Evolutionary conservation across 2,329 filamentous ascomycete species (phyloP).

Genomic region (Ceratocystis papillata): DNA sequence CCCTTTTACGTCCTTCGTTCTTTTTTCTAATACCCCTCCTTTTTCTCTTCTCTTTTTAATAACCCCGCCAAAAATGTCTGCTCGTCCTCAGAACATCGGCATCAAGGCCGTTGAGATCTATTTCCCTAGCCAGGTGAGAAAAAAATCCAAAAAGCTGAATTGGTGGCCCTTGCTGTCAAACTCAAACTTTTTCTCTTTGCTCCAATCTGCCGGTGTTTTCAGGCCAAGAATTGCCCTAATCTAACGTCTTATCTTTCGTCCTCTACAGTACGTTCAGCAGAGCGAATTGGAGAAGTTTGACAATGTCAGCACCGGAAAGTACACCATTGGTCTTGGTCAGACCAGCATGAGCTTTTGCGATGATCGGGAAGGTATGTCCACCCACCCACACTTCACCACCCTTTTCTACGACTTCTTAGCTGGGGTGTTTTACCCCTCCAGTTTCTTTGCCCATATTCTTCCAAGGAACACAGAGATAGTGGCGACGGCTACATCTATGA

Average conservation of each 20-base stretch:
- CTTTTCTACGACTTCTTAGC: not conserved
- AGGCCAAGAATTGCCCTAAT: not conserved
- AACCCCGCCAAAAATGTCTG: slow-evolving; percentile 45
- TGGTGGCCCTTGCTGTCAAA: not conserved
- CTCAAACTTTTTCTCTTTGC: not conserved
- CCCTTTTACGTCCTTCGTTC: slow-evolving; percentile 8
- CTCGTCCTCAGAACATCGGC: slow-evolving; percentile 76
- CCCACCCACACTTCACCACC: slow-evolving; percentile 17
- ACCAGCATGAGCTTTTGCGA: slow-evolving; percentile 90
- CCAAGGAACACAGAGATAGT: not conserved
- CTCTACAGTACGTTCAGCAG: slow-evolving; percentile 67
- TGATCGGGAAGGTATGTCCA: slow-evolving; percentile 64
- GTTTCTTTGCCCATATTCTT: slow-evolving; percentile 12
- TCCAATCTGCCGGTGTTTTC: not conserved
- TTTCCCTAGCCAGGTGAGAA: slow-evolving; percentile 68
- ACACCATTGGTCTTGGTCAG: slow-evolving; percentile 83
- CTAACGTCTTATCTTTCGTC: slow-evolving; percentile 4
- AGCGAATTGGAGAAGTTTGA: slow-evolving; percentile 75
- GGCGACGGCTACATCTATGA: slow-evolving; percentile 4
- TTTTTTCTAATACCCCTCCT: slow-evolving; percentile 14
- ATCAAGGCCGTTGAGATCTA: slow-evolving; percentile 91
- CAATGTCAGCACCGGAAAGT: slow-evolving; percentile 71
- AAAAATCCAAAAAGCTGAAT: not conserved
- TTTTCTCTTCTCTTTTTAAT: slow-evolving; percentile 16
- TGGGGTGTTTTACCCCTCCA: slow-evolving; percentile 13